Percentiles rank a stretch among this genome's conserved stretches.
phyloP scores from a whole-genome alignment of 148 eudicot species.

The Dianthus caryophyllus region DNA sequence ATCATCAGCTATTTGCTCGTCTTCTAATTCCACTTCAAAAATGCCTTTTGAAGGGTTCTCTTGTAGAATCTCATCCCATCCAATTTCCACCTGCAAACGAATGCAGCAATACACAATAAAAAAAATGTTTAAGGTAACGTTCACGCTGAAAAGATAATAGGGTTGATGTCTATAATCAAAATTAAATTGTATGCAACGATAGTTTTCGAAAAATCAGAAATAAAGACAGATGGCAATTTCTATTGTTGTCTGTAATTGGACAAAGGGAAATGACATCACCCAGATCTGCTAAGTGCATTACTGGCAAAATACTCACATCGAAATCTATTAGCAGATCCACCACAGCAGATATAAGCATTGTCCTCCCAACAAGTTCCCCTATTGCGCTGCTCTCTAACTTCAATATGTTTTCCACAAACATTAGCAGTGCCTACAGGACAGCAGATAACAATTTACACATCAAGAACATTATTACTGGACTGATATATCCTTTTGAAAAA shows the following conservation, averaged over 20 bases:
- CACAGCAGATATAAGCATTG: slow-evolving; percentile 51
- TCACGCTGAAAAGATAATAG: background rate
- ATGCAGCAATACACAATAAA: background rate
- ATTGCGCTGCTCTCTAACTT: slow-evolving; percentile 70
- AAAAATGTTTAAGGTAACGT: background rate
- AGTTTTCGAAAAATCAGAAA: background rate
- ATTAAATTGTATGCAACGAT: background rate
- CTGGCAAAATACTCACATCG: slow-evolving; percentile 63
- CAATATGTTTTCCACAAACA: slow-evolving; percentile 78
- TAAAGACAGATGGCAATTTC: background rate
- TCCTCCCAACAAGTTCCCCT: slow-evolving; percentile 69
- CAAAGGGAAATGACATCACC: background rate
- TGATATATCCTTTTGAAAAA: no score
- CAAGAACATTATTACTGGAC: background rate
- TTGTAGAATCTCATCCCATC: slow-evolving; percentile 66
- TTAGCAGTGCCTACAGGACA: slow-evolving; percentile 42
- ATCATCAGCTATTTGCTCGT: slow-evolving; percentile 39
- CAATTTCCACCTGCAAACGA: slow-evolving; percentile 59
- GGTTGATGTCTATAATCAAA: background rate
- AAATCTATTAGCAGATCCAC: slow-evolving; percentile 79
- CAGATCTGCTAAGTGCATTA: background rate
- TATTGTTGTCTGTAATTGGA: background rate
- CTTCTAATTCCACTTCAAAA: slow-evolving; percentile 92
- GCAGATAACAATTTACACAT: background rate
- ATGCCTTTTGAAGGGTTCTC: slow-evolving; percentile 79